phyloP scores from a whole-genome alignment of 441 rosid genomes.

The Jatropha podagrica region DNA sequence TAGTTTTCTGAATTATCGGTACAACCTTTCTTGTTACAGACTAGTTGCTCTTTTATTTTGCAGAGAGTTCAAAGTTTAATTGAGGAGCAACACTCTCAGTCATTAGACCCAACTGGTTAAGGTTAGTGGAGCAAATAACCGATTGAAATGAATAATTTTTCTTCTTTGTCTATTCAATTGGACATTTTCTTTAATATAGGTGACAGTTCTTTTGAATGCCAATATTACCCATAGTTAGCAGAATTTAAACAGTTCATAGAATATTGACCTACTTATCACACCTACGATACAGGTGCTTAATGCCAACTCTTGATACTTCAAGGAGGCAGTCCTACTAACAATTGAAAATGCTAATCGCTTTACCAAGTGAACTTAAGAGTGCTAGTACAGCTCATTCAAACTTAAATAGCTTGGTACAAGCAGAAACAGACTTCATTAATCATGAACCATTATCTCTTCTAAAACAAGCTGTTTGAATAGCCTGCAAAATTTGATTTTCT shows the following conservation, averaged over 20 bases:
- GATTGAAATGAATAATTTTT: conserved; percentile 5
- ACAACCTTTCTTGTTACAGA: conserved; percentile 11
- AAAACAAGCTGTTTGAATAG: not conserved
- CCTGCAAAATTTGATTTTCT: not conserved
- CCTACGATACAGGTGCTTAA: not conserved
- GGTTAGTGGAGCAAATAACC: conserved; percentile 28
- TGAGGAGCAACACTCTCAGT: conserved; percentile 46
- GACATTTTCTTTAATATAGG: not conserved
- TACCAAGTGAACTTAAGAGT: not conserved
- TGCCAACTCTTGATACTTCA: not conserved
- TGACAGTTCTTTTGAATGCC: conserved; percentile 1
- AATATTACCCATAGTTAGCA: not conserved
- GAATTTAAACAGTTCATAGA: not conserved
- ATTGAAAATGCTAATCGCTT: not conserved
- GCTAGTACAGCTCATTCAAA: not conserved
- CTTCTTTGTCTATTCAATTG: conserved; percentile 6
- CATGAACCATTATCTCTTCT: no score
- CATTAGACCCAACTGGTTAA: conserved; percentile 36
- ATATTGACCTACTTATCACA: not conserved
- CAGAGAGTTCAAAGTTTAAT: conserved; percentile 70
- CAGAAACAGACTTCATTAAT: not conserved
- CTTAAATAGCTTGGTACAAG: not conserved
- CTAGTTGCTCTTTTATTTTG: conserved; percentile 14
- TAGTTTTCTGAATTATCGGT: not conserved
- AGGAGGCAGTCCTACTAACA: not conserved